phyloP scores from a whole-genome alignment of 805 yeast genomes.

The Zygotorulaspora florentina region DNA sequence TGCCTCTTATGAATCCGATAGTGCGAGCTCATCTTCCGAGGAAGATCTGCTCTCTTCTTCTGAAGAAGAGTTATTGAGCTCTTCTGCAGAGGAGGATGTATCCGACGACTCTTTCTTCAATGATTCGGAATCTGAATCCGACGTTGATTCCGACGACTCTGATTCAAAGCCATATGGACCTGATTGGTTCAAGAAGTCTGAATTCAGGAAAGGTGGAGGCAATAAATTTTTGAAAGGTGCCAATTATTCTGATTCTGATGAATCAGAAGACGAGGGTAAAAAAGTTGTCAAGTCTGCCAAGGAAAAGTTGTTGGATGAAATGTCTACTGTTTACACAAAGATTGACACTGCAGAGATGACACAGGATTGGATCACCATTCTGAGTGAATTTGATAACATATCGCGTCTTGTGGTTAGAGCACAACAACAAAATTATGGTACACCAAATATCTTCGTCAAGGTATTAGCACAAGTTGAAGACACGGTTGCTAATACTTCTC shows the following conservation, averaged over 20 bases:
- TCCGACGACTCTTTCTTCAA: conserved; percentile 37
- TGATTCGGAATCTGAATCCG: conserved; percentile 37
- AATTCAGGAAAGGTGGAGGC: conserved; percentile 36
- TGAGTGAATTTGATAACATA: conserved; percentile 74
- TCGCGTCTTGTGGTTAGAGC: conserved; percentile 62
- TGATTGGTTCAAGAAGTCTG: conserved; percentile 42
- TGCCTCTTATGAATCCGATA: conserved; percentile 43
- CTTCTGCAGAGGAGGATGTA: conserved; percentile 34
- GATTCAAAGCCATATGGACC: conserved; percentile 43
- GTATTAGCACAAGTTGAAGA: conserved; percentile 71
- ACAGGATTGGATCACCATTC: conserved; percentile 75
- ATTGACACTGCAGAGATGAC: conserved; percentile 65
- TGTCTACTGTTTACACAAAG: conserved; percentile 59
- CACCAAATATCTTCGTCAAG: conserved; percentile 68
- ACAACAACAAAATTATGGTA: conserved; percentile 65
- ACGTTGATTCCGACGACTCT: conserved; percentile 41
- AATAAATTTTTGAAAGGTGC: conserved; percentile 37
- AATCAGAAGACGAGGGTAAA: conserved; percentile 64
- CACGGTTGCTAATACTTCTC: conserved; percentile 50
- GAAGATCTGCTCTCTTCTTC: conserved; percentile 42
- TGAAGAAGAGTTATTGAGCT: conserved; percentile 37
- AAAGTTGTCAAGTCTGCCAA: conserved; percentile 89
- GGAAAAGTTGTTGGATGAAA: conserved; percentile 87
- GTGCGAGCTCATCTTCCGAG: conserved; percentile 42
- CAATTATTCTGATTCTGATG: conserved; percentile 40